These are phyloP conservation scores for Suhomyces pyralidae DNA, from an alignment of 805 yeast genomes.

Conservation along the genomic window DNA sequence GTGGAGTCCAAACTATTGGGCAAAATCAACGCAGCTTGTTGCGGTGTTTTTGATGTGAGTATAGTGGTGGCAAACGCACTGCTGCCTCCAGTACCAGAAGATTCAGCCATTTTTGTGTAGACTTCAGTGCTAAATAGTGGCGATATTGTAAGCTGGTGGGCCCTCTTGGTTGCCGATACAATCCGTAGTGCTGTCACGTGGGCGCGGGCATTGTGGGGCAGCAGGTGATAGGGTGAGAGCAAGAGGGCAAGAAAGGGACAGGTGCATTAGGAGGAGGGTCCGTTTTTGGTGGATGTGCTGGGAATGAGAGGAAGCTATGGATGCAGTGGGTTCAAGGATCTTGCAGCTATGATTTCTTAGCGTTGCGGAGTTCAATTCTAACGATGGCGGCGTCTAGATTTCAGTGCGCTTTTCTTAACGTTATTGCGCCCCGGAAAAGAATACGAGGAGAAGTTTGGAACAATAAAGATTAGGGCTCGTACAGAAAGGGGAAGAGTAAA, in stretches of 20 bases:
- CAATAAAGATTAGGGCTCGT: not conserved
- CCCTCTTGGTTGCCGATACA: not conserved
- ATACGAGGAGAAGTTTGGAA: not conserved
- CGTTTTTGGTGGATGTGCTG: not conserved
- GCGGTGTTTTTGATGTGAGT: slow-evolving; percentile 41
- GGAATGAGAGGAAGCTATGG: not conserved
- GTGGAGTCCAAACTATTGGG: slow-evolving; percentile 34
- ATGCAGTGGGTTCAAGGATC: not conserved
- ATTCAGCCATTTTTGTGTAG: not conserved
- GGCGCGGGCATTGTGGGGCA: not conserved
- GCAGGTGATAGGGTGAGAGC: not conserved
- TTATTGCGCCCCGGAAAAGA: not conserved
- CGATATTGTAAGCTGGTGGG: not conserved
- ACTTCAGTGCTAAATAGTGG: not conserved
- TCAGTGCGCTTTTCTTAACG: not conserved
- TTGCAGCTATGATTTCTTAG: not conserved
- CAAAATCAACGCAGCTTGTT: slow-evolving; percentile 38
- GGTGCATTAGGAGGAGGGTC: not conserved
- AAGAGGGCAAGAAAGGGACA: not conserved
- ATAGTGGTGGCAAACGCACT: slow-evolving; percentile 27
- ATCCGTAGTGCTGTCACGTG: not conserved
- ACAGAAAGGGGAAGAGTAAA: too few species aligned
- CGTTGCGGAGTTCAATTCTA: not conserved
- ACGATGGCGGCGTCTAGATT: not conserved
- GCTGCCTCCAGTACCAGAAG: not conserved